These are phyloP conservation scores for Fusarium burgessii DNA, from an alignment of 2,329 filamentous ascomycete species.

Conservation along the genomic window DNA sequence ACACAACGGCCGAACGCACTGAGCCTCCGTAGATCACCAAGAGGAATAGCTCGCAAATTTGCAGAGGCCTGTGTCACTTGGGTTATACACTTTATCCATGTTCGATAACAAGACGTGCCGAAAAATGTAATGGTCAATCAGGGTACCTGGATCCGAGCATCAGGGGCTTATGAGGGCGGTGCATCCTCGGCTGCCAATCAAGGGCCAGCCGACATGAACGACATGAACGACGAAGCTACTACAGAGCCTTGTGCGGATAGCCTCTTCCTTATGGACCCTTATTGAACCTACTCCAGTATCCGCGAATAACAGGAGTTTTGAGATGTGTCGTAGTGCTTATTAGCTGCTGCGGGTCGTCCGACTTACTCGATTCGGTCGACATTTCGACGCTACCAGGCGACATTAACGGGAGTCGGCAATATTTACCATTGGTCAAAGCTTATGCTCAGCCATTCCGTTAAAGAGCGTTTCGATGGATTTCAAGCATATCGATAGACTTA, in stretches of 20 bases:
- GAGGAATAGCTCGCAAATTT: too few relatives aligned
- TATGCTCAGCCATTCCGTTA: background rate
- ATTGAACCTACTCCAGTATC: background rate
- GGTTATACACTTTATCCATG: too few relatives aligned
- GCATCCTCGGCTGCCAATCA: background rate
- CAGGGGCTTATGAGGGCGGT: background rate
- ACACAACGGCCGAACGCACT: too few relatives aligned
- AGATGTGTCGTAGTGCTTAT: background rate
- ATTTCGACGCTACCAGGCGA: background rate
- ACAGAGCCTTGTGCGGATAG: too few relatives aligned
- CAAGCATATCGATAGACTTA: background rate
- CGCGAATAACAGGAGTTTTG: background rate
- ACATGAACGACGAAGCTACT: too few relatives aligned
- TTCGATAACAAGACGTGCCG: too few relatives aligned
- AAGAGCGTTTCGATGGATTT: background rate
- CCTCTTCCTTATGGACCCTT: background rate
- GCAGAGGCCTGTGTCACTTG: too few relatives aligned
- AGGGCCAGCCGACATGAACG: background rate
- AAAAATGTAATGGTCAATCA: too few relatives aligned
- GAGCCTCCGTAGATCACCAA: too few relatives aligned
- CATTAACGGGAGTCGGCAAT: background rate
- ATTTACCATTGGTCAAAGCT: background rate
- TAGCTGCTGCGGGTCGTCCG: background rate
- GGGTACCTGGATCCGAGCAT: too few relatives aligned
- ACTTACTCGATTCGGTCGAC: background rate